phyloP scores from a whole-genome alignment of 2,329 filamentous ascomycete species.

The Fusarium solani-melongenae region DNA sequence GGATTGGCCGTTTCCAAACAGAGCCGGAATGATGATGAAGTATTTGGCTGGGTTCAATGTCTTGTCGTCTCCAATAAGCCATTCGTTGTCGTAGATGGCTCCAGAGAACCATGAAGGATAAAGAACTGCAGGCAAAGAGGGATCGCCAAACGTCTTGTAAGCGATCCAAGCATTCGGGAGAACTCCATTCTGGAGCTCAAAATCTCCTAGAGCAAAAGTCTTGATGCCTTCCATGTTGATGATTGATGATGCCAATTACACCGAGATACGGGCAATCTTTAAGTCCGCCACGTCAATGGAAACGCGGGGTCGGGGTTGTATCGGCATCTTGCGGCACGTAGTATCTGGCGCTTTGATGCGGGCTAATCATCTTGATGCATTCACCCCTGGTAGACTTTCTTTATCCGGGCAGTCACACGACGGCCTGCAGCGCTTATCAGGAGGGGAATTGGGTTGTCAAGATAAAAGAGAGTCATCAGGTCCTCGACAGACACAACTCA shows the following conservation, averaged over 20 bases:
- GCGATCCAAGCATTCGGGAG: slow-evolving; percentile 75
- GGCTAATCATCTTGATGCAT: slow-evolving; percentile 14
- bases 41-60: slow-evolving; percentile 68
- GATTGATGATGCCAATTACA: neutral
- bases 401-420: slow-evolving; percentile 26
- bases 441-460: neutral
- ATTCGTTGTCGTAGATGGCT: slow-evolving; percentile 76
- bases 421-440: slow-evolving; percentile 24
- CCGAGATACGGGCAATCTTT: neutral
- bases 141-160: slow-evolving; percentile 79
- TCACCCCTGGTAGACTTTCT: slow-evolving; percentile 30
- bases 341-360: slow-evolving; percentile 3
- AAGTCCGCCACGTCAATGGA: neutral
- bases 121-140: slow-evolving; percentile 72
- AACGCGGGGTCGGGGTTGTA: slow-evolving; percentile 1
- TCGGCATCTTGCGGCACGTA: neutral
- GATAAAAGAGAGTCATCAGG: neutral
- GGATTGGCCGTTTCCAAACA: slow-evolving; percentile 65
- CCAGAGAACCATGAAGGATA: slow-evolving; percentile 79
- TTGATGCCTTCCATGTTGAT: slow-evolving; percentile 27
- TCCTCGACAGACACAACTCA: neutral
- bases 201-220: slow-evolving; percentile 70
- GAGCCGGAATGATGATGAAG: slow-evolving; percentile 62
- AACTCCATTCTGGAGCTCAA: slow-evolving; percentile 72
- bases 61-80: slow-evolving; percentile 76